Evolutionary conservation across 78 protist genomes (phyloP).

Genomic region (Dictyostelium citrinum): DNA sequence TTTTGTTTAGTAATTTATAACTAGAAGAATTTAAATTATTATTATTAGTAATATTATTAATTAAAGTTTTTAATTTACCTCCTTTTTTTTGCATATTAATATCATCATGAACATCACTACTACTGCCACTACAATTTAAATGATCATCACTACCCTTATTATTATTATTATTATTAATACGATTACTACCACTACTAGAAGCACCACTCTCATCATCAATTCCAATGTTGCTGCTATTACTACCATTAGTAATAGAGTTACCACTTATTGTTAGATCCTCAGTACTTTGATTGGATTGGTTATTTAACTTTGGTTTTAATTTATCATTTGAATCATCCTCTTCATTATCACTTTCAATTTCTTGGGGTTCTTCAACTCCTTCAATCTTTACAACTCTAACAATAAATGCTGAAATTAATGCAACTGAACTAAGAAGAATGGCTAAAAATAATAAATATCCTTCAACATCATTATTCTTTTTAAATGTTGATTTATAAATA

Average conservation of each 20-base stretch:
- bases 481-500: conserved; percentile 44
- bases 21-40: not conserved
- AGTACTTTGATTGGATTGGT: not conserved
- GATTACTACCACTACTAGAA: not conserved
- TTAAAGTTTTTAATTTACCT: conserved; percentile 1
- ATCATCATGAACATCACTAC: not conserved
- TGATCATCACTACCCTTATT: not conserved
- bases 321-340: not conserved
- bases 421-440: not conserved
- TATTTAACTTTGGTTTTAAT: not conserved
- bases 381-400: conserved; percentile 20
- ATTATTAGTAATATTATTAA: conserved; percentile 4
- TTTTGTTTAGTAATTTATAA: conserved; percentile 8
- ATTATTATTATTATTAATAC: not conserved
- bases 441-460: conserved; percentile 52
- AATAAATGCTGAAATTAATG: conserved; percentile 37
- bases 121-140: not conserved
- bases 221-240: not conserved
- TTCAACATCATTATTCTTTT: not conserved
- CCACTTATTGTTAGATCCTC: not conserved
- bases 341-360: not conserved
- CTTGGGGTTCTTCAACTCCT: not conserved
- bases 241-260: not conserved
- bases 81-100: not conserved
- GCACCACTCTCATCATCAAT: not conserved